Percentiles rank a stretch among this genome's conserved stretches.
These are phyloP conservation scores for Nakazawaea ishiwadae DNA, from an alignment of 805 yeast species.

Conservation along the genomic window DNA sequence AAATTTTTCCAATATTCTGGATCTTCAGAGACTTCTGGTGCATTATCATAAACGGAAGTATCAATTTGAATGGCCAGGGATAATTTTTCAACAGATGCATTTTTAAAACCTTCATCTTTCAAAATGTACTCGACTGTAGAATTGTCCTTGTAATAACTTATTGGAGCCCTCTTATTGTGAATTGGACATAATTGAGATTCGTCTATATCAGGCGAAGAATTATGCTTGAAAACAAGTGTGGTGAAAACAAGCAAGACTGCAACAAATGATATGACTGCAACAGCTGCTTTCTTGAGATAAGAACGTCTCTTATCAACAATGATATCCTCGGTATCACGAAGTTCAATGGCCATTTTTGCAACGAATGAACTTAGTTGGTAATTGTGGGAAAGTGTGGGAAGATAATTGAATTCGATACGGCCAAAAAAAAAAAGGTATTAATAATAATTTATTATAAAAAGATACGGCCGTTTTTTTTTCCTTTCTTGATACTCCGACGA, in stretches of 20 bases:
- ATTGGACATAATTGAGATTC: slow-evolving; percentile 7
- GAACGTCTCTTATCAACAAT: not conserved
- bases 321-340: not conserved
- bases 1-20: slow-evolving; percentile 47
- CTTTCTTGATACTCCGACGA: no score
- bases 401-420: no score
- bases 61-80: slow-evolving; percentile 57
- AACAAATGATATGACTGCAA: not conserved
- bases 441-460: no score
- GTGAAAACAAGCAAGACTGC: not conserved
- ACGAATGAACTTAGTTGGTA: no score
- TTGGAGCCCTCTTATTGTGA: slow-evolving; percentile 3
- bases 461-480: no score
- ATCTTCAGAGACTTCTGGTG: slow-evolving; percentile 38
- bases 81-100: slow-evolving; percentile 36
- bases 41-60: slow-evolving; percentile 53
- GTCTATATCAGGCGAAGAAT: not conserved
- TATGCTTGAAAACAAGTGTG: not conserved
- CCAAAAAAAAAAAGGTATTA: no score
- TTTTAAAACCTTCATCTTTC: slow-evolving; percentile 26
- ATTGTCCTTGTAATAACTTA: slow-evolving; percentile 5
- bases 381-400: no score
- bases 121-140: slow-evolving; percentile 13
- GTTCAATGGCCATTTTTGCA: slow-evolving; percentile 7
- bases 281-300: no score